A percentile compares a stretch with the other conserved stretches of the same genome.
phyloP scores from a whole-genome alignment of 2,329 filamentous ascomycete species.

The Trichoderma afroharzianum region DNA sequence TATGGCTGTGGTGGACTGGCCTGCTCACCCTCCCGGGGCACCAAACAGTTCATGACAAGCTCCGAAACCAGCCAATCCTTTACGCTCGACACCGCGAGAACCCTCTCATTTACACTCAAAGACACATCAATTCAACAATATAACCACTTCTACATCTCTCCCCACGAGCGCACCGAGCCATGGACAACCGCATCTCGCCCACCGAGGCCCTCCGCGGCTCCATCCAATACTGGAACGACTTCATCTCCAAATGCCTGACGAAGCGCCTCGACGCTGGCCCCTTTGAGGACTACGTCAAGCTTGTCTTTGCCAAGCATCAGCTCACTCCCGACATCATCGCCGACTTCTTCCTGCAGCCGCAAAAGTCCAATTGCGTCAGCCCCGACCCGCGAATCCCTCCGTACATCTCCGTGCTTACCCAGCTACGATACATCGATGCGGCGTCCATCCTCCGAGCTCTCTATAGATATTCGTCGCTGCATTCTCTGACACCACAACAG shows the following conservation, averaged over 20 bases:
- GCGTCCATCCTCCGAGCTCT: conserved; percentile 53
- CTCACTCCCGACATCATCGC: conserved; percentile 50
- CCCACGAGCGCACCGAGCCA: conserved; percentile 16
- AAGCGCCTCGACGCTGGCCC: conserved; percentile 49
- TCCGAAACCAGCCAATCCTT: not conserved
- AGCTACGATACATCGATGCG: conserved; percentile 50
- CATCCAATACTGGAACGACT: conserved; percentile 45
- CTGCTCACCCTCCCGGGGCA: not conserved
- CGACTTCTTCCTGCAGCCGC: conserved; percentile 57
- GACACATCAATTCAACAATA: not conserved
- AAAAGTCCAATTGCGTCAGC: conserved; percentile 43
- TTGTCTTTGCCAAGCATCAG: conserved; percentile 50
- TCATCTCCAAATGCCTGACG: conserved; percentile 48
- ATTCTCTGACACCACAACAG: conserved; percentile 26
- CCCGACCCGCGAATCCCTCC: conserved; percentile 57
- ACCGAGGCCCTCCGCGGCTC: conserved; percentile 27
- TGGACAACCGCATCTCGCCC: conserved; percentile 27
- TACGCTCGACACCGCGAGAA: not conserved
- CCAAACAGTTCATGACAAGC: not conserved
- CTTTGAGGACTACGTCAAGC: conserved; percentile 50
- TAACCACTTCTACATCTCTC: not conserved
- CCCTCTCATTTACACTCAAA: not conserved
- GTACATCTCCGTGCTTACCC: conserved; percentile 56
- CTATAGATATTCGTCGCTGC: conserved; percentile 55
- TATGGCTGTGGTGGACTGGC: conserved; percentile 1